Evolutionary conservation across 768 basidiomycete species (phyloP), one percentile per base, ranked within the genome.

Genomic region (Rhizopogon vesiculosus): DNA sequence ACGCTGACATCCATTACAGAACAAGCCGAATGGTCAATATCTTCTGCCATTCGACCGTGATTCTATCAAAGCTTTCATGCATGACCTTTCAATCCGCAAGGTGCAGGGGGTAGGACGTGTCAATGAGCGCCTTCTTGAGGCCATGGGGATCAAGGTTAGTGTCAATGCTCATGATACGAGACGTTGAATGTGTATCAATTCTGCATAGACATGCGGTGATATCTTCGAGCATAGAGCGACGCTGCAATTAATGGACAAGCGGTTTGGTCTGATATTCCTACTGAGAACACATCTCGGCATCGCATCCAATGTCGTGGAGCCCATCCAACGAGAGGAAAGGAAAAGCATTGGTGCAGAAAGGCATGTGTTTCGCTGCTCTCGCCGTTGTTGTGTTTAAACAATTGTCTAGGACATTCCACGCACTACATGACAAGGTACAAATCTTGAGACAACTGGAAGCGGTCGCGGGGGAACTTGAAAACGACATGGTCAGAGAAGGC

Each of bases 1-100:
- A 35, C 16, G 9, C 7, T 56, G 46, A 60, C 54, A 7, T 59
- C 16, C 33, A 40, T 42, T 53, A 31, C 39, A 91, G 86, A 96
- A 98, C 69, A 98, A 98, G 71, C 95, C 94, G 2, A 91, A 96
- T 64, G 94, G 93, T 12, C 94, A 97, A 69, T 98, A 83, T 60
- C 79, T 81, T 61, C 80, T 97, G 22, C 71, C 82, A 2, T 91
- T 88, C 62, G 80, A 87, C 28, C 68, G 78, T 2, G 64, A 81
- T 29, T 73, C 78, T 7, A 87, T 98, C 61, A 78, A 79, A 46
- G 71, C 72, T 0, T 98, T 97, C 67, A 93, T 93, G 87, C 75
- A 73, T 19, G 82, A 86, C 46, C 79, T 98, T 15, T 80, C 93
- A 0, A 91, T 97, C 43, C 85, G 92, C 43, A 92, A 89, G 66